Conservation (phyloP, 495 filamentous ascomycete genomes). For the Penicillium chermesinum region DNA sequence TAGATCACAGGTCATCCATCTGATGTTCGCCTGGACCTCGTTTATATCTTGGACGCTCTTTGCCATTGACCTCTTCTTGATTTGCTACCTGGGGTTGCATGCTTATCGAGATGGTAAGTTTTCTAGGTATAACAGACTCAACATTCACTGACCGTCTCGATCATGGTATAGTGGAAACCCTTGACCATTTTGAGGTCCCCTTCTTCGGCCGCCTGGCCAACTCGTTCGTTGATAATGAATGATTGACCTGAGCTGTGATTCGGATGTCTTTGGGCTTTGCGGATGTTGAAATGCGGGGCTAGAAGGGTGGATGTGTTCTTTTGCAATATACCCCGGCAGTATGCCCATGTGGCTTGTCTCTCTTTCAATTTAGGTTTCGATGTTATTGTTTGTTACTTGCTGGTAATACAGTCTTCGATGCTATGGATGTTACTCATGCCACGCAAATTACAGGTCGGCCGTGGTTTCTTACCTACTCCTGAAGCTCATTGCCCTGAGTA, state of each 20-base stretch:
- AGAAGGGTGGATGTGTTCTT: slow-evolving; percentile 10
- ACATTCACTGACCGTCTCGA: background rate
- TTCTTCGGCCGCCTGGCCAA: slow-evolving; percentile 73
- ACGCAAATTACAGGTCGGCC: background rate
- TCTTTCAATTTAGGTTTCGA: background rate
- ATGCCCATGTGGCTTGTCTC: background rate
- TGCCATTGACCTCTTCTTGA: slow-evolving; percentile 66
- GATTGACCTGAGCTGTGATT: slow-evolving; percentile 3
- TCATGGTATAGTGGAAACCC: slow-evolving; percentile 59
- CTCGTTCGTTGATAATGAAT: slow-evolving; percentile 91
- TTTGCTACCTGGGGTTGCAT: slow-evolving; percentile 68
- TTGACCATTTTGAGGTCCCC: slow-evolving; percentile 90
- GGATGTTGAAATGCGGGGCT: slow-evolving; percentile 12
- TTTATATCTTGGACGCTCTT: slow-evolving; percentile 83
- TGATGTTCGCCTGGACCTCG: slow-evolving; percentile 77
- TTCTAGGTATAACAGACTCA: background rate
- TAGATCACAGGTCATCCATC: slow-evolving; percentile 56
- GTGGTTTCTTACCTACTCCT: background rate
- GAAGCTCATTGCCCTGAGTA: no score
- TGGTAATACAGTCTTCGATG: background rate
- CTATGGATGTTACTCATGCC: background rate
- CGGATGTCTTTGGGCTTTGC: slow-evolving; percentile 4
- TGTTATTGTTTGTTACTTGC: background rate
- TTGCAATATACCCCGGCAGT: slow-evolving; percentile 19
- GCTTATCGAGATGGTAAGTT: slow-evolving; percentile 76